Evolutionary conservation across 345 rosid species (phyloP).

Genomic region (Corymbia maculata): DNA sequence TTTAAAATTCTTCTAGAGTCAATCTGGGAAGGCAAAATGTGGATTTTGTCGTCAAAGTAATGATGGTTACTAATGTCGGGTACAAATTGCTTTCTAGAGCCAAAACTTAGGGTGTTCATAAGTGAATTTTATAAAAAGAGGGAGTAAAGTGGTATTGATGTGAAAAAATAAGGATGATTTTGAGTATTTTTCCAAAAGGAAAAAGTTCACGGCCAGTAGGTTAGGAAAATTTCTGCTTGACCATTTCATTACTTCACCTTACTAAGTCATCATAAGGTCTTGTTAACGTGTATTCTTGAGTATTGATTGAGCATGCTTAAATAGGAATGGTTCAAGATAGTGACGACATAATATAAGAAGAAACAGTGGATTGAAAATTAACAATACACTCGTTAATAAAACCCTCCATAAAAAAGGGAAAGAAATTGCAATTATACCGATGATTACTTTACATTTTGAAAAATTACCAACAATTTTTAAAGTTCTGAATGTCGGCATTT

Average conservation of each 20-base stretch:
- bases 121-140: neutral
- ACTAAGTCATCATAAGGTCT: neutral
- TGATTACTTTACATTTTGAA: neutral
- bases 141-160: neutral
- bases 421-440: neutral
- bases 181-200: neutral
- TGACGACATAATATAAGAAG: neutral
- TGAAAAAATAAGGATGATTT: neutral
- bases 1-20: neutral
- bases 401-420: neutral
- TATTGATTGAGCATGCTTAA: neutral
- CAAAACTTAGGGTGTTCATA: neutral
- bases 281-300: neutral
- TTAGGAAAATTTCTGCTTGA: neutral
- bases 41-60: neutral
- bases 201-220: neutral
- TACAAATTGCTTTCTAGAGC: neutral
- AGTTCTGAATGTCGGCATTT: neutral
- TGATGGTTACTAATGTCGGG: neutral
- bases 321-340: neutral
- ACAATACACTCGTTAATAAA: neutral
- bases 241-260: neutral
- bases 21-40: neutral
- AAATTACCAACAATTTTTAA: neutral
- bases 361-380: neutral